Evolutionary conservation across 2,329 filamentous ascomycete species (phyloP), one percentile per base, ranked within the genome.

Genomic region (Aphanoascus verrucosus): DNA sequence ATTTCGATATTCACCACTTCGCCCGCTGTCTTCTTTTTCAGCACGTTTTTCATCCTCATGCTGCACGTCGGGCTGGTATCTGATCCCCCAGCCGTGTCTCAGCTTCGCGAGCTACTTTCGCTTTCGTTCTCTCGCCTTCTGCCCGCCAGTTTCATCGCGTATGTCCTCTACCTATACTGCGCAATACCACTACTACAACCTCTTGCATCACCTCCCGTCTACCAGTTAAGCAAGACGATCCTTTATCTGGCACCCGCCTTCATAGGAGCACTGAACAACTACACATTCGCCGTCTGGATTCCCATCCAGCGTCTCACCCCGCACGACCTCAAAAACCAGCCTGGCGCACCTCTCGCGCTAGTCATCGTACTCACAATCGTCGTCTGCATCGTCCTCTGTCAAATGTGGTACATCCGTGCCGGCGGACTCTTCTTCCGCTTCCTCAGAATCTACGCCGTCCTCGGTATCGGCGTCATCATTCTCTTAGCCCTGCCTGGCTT

Each of bases 261-360:
- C 85, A 81, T 96, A 38, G 93, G 90, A 14, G 84, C 88, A 1
- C 72, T 98, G 60, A 91, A 91, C 64, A 97, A 97, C 70, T 94
- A 96, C 69, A 97, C 93, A 0, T 88, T 98, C 63, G 86, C 88
- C 62, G 66, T 67, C 8, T 85, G 87, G 70, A 96, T 98, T 57
- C 93, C 93, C 0, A 93, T 98, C 59, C 82, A 89, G 67, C 84
- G 93, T 1, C 77, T 98, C n/a, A 97, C 87, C 7, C 82, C 84
- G 0, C 88, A 94, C 65, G 93, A 98, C 64, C 81, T 98, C 42
- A 73, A 85, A 46, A 84, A 89, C 61, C 89, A 98, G 64, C 91
- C 93, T 0, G 93, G 93, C 6, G 93, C 91, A 0, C 84, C 88
- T 53, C 78, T 86, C 1, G 91, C 93, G 0, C 73, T 98, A 47